A percentile compares a stretch with the other conserved stretches of the same genome.
These are phyloP conservation scores for Russula lepida DNA, from an alignment of 768 basidiomycete genomes.

Conservation along the genomic window DNA sequence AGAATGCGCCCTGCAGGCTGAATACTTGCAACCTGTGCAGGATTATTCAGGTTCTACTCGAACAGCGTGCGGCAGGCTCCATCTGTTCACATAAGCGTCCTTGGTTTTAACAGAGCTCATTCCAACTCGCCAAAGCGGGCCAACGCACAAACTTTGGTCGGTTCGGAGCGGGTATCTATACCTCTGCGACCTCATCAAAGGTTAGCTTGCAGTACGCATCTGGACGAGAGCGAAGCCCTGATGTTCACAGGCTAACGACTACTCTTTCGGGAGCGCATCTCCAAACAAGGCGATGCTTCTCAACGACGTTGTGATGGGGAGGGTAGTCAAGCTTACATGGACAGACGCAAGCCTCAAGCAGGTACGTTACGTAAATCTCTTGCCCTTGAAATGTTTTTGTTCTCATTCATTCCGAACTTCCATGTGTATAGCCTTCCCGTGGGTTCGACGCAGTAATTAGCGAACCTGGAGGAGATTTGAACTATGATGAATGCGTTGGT, in stretches of 20 bases:
- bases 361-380: slow-evolving; percentile 5
- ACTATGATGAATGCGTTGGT: slow-evolving; percentile 26
- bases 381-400: not conserved
- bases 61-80: not conserved
- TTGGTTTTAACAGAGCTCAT: slow-evolving; percentile 20
- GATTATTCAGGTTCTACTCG: slow-evolving; percentile 21
- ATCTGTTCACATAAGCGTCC: not conserved
- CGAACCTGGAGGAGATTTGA: slow-evolving; percentile 24
- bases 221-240: not conserved
- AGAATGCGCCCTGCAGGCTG: slow-evolving; percentile 18
- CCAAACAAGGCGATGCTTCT: slow-evolving; percentile 22
- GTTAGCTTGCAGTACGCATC: slow-evolving; percentile 2
- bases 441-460: slow-evolving; percentile 24
- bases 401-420: not conserved
- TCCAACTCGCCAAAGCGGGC: slow-evolving; percentile 19
- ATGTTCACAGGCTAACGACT: slow-evolving; percentile 23
- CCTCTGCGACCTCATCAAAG: slow-evolving; percentile 26
- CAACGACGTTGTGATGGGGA: slow-evolving; percentile 25
- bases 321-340: slow-evolving; percentile 14
- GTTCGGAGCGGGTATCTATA: slow-evolving; percentile 25
- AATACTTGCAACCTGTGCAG: slow-evolving; percentile 22
- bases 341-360: slow-evolving; percentile 17
- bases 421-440: slow-evolving; percentile 17
- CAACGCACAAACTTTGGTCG: slow-evolving; percentile 23
- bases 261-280: slow-evolving; percentile 15